These are phyloP conservation scores for Annona squamosa DNA, from an alignment of 164 flowering plant species.

Conservation along the genomic window DNA sequence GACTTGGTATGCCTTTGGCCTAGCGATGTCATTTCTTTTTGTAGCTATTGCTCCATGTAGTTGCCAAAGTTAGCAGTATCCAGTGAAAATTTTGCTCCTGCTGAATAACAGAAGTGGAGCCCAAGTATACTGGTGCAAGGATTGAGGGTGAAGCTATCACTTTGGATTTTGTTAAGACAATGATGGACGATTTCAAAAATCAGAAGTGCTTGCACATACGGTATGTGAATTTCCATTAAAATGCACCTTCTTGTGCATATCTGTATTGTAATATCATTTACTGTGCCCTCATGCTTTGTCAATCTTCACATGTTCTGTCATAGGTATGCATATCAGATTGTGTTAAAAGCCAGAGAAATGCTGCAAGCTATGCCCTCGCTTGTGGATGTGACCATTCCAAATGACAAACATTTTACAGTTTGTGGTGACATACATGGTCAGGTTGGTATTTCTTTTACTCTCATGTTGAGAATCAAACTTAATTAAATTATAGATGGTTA, in stretches of 20 bases:
- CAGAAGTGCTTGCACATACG: slow-evolving; percentile 79
- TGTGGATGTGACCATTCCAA: slow-evolving; percentile 67
- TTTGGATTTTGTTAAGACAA: slow-evolving; percentile 86
- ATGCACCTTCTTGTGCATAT: not conserved
- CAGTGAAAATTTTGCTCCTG: slow-evolving; percentile 1
- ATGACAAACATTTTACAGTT: slow-evolving; percentile 81
- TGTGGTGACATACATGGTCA: slow-evolving; percentile 99
- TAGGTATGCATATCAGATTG: slow-evolving; percentile 93
- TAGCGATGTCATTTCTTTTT: not conserved
- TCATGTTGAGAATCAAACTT: not conserved
- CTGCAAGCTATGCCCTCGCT: slow-evolving; percentile 76
- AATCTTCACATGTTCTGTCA: slow-evolving; percentile 7
- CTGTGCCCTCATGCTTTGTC: not conserved
- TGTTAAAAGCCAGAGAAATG: slow-evolving; percentile 77
- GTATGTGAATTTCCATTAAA: slow-evolving; percentile 24
- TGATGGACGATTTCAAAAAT: slow-evolving; percentile 94
- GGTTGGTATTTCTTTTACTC: slow-evolving; percentile 30
- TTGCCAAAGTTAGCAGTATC: not conserved
- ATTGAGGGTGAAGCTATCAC: slow-evolving; percentile 89
- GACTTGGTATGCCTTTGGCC: not conserved
- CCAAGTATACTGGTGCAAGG: slow-evolving; percentile 90
- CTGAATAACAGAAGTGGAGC: slow-evolving; percentile 65
- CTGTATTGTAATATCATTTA: not conserved
- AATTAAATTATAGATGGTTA: not conserved
- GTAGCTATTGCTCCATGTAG: not conserved